Evolutionary conservation across 305 asterid genomes (phyloP), one percentile per base, ranked within the genome.

Genomic region (Fraxinus floribunda): DNA sequence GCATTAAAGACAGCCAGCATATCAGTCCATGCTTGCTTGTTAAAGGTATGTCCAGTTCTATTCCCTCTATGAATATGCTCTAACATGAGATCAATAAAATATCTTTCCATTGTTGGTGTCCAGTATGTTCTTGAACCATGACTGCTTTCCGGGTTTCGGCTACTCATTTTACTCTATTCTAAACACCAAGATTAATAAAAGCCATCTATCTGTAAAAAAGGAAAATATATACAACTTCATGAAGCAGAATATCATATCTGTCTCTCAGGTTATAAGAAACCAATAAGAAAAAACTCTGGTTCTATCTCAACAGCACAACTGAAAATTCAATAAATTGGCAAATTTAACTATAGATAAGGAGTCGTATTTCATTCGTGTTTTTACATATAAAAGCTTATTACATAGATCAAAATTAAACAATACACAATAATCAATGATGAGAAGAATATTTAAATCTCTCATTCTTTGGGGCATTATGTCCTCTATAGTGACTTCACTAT

Each of bases 1-100:
- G 83, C 85, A 84, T 88, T 88, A 22, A 88, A 88, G 34, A 86
- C 86, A 55, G 90, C 85, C n/a, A 88, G 85, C 89, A 88, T 88
- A 78, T 88, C 87, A 49, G 83, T 86, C 90, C 90, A 88, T 16
- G 90, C 90, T 80, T 86, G 87, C 86, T 88, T 88, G 78, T 86
- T 88, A 44, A 85, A 88, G 29, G 90, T 88, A 71, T 88, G 90
- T 8, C 90, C 90, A 35, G 66, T 82, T 83, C 90, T 84, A 81
- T 88, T 86, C 83, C 90, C 89, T 84, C 84, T 83, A 68, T 86
- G 86, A 52, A 88, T 80, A 84, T 88, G 90, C 85, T 88, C 89
- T 78, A 88, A 78, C 90, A 86, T 88, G 81, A 88, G 90, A 82
- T 88, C 89, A 4, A 88, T 66, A 80, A 88, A 88, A 85, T 86